Base-by-base conservation (phyloP, 1,284 basidiomycete genomes). In the Ganoderma lingzhi region DNA sequence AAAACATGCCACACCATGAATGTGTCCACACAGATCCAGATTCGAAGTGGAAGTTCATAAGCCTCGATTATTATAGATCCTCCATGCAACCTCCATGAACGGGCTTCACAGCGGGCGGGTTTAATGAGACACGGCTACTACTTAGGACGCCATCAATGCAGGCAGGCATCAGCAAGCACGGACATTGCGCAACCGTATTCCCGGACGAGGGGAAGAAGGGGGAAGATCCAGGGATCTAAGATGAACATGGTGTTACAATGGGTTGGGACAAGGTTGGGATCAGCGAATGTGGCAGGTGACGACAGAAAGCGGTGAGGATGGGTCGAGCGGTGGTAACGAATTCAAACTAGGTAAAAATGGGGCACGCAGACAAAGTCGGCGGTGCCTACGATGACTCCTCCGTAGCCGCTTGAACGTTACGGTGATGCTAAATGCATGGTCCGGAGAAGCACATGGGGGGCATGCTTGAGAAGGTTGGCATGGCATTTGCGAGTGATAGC, bases 281-380 rank as follows among this genome's bases (percentile, higher is more conserved):
- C 28, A 23, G 48, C 32, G 56, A 59, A 23, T 39, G n/a, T 39
- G 56, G 56, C 56, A 59, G 35, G 30, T 8, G 53, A 23, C 44
- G 59, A 44, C 59, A 61, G 59, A 44, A 61, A 61, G 59, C 59
- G 59, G 39, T 61, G 59, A 61, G 37, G 59, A 42, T 12, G 28
- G 30, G 23, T 19, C 15, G 37, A 28, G 10, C 44, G 19, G 35
- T 12, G 37, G 35, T 19, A 59, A 37, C 37, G 56, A 39, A 53
- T 30, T 53, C 48, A 10, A 14, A 59, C 15, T 35, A 39, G 19
- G 56, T 39, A 39, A 59, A 61, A 23, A 28, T 44, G 37, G 10
- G 44, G 41, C 4, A 28, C 41, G 23, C 35, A 61, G n/a, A 44
- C 59, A 41, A 17, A 41, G 39, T 39, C 59, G 59, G 39, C 12